Evolutionary conservation across 352 stramenopile species (phyloP), one percentile per base, ranked within the genome.

Genomic region (Globisporangium rhizosaccharum): DNA sequence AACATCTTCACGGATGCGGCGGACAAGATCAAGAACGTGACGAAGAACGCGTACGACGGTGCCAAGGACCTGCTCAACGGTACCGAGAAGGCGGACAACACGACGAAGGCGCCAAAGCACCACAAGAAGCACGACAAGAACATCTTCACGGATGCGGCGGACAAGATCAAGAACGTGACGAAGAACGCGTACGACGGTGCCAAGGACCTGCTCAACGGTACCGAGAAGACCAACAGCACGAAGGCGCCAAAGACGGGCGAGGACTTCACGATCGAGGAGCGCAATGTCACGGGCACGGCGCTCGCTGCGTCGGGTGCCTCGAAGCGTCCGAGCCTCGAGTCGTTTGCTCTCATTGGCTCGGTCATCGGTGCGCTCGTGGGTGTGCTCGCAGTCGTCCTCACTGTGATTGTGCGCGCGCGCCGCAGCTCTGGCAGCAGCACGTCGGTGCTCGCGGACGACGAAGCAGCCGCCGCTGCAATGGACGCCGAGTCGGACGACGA

Each of bases 381-480:
- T 39, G 57, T 66, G 37, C 36, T 68, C 30, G 37, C 44, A 14
- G 25, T 65, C 25, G 62, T 61, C 15, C 23, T 65, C 14, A 66
- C 64, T 20, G 61, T 79, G 45, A 62, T 55, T 25, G 59, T 71
- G 2, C 73, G 72, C 2, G 57, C 56, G 37, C 46, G 59, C n/a
- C 67, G 70, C 14, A 70, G 56, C n/a, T 56, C 66, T 28, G 42
- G 17, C 30, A 55, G n/a, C 23, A 41, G 28, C 25, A 53, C 53
- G 25, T 78, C 69, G 17, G 62, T 70, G 44, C 51, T 75, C 17
- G 62, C 64, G 44, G 70, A 76, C 18, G 63, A 67, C 2, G 72
- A 81, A 7, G 70, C 74, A 37, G 64, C 63, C 50, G 53, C 70
- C 10, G 68, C 75, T 36, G 72, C 70, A 20, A 77, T 77, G 66